A percentile compares a stretch with the other conserved stretches of the same genome.
Evolutionary conservation across 495 filamentous ascomycete species (phyloP).

Genomic region (Penicilliopsis zonata): DNA sequence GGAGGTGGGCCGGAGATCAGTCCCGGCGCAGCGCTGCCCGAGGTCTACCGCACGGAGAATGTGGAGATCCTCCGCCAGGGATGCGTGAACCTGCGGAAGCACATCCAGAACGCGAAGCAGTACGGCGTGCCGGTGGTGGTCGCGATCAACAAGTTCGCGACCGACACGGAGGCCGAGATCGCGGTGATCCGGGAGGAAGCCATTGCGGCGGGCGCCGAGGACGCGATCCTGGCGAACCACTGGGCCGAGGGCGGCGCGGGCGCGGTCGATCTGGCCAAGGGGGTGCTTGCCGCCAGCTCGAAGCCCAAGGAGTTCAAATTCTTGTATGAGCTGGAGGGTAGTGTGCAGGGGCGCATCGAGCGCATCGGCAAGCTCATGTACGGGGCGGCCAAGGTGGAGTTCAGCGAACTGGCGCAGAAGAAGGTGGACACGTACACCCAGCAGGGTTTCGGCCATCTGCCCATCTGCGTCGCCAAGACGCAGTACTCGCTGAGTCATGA

Average conservation of each 20-base stretch:
- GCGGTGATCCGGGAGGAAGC: conserved; percentile 81
- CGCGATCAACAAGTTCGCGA: conserved; percentile 91
- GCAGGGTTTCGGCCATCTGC: conserved; percentile 84
- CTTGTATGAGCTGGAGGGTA: conserved; percentile 69
- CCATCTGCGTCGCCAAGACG: conserved; percentile 95
- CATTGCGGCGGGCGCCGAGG: conserved; percentile 83
- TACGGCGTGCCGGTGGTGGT: conserved; percentile 96
- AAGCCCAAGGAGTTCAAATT: conserved; percentile 86
- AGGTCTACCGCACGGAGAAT: conserved; percentile 88
- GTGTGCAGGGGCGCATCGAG: conserved; percentile 82
- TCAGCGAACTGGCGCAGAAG: conserved; percentile 85
- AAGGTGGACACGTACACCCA: conserved; percentile 91
- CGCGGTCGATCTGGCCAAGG: conserved; percentile 79
- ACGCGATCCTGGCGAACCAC: conserved; percentile 89
- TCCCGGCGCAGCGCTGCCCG: conserved; percentile 67
- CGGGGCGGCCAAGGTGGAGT: conserved; percentile 79
- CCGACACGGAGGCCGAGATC: conserved; percentile 89
- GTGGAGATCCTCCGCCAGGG: conserved; percentile 79
- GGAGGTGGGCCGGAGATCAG: conserved; percentile 88
- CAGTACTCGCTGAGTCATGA: conserved; percentile 97
- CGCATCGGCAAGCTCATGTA: conserved; percentile 89
- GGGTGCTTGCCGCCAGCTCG: conserved; percentile 68
- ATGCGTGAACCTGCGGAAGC: conserved; percentile 89
- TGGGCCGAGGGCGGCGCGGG: conserved; percentile 94
- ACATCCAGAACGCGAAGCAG: conserved; percentile 74